These are phyloP conservation scores for Fusarium azukiicola DNA, from an alignment of 2,329 filamentous ascomycete species.

Conservation along the genomic window DNA sequence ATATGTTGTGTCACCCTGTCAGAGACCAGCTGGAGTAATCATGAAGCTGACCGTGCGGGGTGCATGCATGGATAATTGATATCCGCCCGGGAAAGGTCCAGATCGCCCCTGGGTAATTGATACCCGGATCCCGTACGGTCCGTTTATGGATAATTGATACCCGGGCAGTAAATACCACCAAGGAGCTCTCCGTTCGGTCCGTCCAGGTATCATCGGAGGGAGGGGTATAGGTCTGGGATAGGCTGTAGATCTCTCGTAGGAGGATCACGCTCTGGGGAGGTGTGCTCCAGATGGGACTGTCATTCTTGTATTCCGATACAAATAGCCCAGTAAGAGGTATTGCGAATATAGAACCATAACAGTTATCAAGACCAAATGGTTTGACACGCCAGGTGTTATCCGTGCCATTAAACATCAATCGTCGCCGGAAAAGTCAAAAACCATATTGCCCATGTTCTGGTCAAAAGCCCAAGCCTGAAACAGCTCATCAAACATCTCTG, in stretches of 20 bases:
- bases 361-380: background rate
- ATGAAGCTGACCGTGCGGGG: conserved; percentile 1
- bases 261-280: background rate
- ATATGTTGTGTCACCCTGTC: background rate
- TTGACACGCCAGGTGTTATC: background rate
- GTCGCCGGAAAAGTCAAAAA: conserved; percentile 39
- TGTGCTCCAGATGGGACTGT: background rate
- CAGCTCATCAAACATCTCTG: conserved; percentile 39
- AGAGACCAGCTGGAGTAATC: background rate
- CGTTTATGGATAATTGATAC: conserved; percentile 10
- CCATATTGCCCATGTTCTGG: conserved; percentile 32
- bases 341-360: too few species aligned
- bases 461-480: conserved; percentile 46
- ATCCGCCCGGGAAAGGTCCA: background rate
- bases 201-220: background rate
- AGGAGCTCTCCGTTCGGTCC: conserved; percentile 6
- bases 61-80: conserved; percentile 29
- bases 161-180: background rate
- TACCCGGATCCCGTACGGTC: conserved; percentile 5
- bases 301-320: background rate
- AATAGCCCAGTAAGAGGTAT: background rate
- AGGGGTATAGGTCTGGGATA: background rate
- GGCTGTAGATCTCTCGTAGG: background rate
- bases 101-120: conserved; percentile 23
- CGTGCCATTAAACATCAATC: background rate